Evolutionary conservation across 2,329 filamentous ascomycete genomes (phyloP).

Genomic region (Cadophora gregata): DNA sequence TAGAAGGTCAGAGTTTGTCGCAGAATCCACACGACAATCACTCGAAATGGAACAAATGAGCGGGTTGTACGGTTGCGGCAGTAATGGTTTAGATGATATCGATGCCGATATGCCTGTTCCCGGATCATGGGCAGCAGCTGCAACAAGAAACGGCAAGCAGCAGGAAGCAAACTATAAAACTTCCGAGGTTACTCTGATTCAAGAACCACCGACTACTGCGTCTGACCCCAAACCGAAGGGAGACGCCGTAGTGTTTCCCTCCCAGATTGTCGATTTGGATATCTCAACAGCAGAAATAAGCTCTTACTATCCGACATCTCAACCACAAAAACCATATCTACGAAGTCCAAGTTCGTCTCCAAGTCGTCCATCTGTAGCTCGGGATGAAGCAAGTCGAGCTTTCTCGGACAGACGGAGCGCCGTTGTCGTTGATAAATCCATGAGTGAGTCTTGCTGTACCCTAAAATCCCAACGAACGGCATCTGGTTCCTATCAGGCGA

Average conservation of each 20-base stretch:
- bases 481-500: background rate
- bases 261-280: conserved; percentile 21
- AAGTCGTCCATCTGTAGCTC: conserved; percentile 16
- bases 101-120: background rate
- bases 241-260: background rate
- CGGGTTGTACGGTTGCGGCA: background rate
- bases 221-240: conserved; percentile 4
- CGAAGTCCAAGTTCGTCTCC: too few relatives aligned
- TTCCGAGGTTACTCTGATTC: background rate
- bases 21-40: background rate
- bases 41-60: background rate
- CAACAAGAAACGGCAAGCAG: background rate
- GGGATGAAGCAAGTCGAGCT: conserved; percentile 13
- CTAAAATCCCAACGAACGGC: background rate
- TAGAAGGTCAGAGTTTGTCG: conserved; percentile 3
- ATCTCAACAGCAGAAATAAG: conserved; percentile 17
- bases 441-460: background rate
- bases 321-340: conserved; percentile 31
- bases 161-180: background rate
- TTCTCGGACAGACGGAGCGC: conserved; percentile 17
- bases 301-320: background rate
- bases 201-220: conserved; percentile 1
- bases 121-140: background rate
- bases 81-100: conserved; percentile 6
- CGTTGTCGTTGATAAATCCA: background rate